Conservation (phyloP, 305 asterid genomes). For the Fraxinus albicans region DNA sequence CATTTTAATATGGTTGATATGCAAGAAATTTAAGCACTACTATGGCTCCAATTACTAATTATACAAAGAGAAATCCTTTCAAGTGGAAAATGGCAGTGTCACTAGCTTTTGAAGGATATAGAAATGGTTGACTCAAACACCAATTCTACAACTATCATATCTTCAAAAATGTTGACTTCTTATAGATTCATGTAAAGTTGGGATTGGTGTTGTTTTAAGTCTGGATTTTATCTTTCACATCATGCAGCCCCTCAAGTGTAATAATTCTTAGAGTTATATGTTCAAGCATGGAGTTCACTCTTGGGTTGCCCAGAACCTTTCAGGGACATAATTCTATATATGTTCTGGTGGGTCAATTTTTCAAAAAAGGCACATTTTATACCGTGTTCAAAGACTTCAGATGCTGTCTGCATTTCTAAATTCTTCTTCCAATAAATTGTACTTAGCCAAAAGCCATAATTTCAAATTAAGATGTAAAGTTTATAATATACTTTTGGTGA, state of each 20-base stretch:
- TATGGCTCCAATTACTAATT: not conserved
- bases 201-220: not conserved
- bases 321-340: not conserved
- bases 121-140: not conserved
- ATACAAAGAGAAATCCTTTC: not conserved
- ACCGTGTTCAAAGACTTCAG: not conserved
- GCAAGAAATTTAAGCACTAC: not conserved
- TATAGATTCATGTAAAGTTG: not conserved
- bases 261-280: not conserved
- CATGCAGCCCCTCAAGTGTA: not conserved
- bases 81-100: not conserved
- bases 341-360: not conserved
- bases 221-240: not conserved
- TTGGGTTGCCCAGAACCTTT: not conserved
- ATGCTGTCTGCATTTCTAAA: not conserved
- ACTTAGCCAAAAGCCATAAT: not conserved
- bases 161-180: not conserved
- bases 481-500: not conserved
- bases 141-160: not conserved
- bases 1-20: not conserved
- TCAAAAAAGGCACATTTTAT: not conserved
- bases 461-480: not conserved
- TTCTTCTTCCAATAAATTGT: not conserved
- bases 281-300: not conserved
- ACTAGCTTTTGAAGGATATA: not conserved